phyloP scores from a whole-genome alignment of 768 basidiomycete genomes.

The Leccinum obscurum region DNA sequence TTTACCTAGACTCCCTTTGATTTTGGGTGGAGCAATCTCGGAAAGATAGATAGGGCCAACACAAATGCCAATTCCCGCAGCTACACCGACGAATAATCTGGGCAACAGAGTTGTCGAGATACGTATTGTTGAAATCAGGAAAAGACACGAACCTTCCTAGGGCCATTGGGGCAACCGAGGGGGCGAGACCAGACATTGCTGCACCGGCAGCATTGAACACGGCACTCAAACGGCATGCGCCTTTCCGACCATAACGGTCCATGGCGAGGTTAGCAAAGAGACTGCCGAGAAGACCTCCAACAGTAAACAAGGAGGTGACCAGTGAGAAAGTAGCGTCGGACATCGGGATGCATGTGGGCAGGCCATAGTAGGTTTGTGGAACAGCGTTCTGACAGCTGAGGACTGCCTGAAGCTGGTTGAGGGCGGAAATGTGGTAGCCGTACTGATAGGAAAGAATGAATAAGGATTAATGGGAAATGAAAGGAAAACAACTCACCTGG shows the following conservation, averaged over 20 bases:
- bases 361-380: constrained; percentile 31
- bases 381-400: constrained; percentile 60
- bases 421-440: constrained; percentile 90
- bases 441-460: constrained; percentile 44
- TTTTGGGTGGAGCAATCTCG: constrained; percentile 77
- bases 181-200: constrained; percentile 62
- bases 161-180: constrained; percentile 52
- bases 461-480: not conserved
- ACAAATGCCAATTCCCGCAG: constrained; percentile 71
- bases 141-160: constrained; percentile 60
- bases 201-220: constrained; percentile 58
- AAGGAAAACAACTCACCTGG: constrained; percentile 33
- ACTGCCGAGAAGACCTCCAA: constrained; percentile 85
- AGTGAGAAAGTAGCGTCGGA: constrained; percentile 73
- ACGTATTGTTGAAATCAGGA: not conserved
- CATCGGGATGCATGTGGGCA: constrained; percentile 82
- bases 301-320: constrained; percentile 82
- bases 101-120: not conserved
- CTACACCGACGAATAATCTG: constrained; percentile 68
- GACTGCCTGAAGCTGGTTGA: constrained; percentile 85
- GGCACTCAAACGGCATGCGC: constrained; percentile 61
- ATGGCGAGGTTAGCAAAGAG: constrained; percentile 64
- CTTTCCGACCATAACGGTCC: constrained; percentile 70
- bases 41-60: constrained; percentile 85
- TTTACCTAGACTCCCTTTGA: constrained; percentile 73